Conservation (phyloP, 495 filamentous ascomycete species). For the Symbiotaphrina buchneri region DNA sequence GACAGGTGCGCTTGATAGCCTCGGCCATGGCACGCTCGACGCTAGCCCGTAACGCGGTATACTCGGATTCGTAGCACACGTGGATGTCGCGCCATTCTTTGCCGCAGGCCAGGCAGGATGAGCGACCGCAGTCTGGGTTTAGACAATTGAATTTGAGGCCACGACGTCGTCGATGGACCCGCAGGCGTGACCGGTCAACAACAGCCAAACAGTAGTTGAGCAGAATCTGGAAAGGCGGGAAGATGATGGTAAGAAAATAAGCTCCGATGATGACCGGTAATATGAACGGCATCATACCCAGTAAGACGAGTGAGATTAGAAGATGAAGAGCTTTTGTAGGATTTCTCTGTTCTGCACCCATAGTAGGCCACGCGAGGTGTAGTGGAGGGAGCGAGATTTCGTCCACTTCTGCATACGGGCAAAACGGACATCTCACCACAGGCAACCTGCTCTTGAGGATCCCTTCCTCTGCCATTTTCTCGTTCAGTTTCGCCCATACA, state of each 20-base stretch:
- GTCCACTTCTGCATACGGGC: conserved; percentile 72
- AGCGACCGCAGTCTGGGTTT: conserved; percentile 34
- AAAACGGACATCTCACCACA: conserved; percentile 78
- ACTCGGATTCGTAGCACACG: conserved; percentile 36
- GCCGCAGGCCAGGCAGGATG: conserved; percentile 57
- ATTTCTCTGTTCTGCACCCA: no score
- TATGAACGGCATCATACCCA: conserved; percentile 26
- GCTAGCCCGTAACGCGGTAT: conserved; percentile 56
- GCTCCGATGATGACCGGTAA: conserved; percentile 24
- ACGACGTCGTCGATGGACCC: conserved; percentile 37
- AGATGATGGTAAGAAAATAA: conserved; percentile 14
- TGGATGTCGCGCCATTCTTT: conserved; percentile 46
- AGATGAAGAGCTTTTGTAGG: conserved; percentile 12
- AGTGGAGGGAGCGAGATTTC: conserved; percentile 43
- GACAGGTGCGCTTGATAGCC: conserved; percentile 89
- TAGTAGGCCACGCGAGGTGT: conserved; percentile 22
- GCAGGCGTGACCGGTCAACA: conserved; percentile 38
- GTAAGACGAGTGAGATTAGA: conserved; percentile 17
- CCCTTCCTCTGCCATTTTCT: conserved; percentile 47
- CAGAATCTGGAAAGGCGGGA: conserved; percentile 7
- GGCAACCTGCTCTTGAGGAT: conserved; percentile 47
- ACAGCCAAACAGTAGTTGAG: no score
- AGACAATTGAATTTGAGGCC: conserved; percentile 55
- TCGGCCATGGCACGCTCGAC: conserved; percentile 81
- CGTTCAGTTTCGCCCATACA: conserved; percentile 46